A percentile compares a stretch with the other conserved stretches of the same genome.
Conservation (phyloP, 169 alveolate genomes). For the Eimeria praecox region DNA sequence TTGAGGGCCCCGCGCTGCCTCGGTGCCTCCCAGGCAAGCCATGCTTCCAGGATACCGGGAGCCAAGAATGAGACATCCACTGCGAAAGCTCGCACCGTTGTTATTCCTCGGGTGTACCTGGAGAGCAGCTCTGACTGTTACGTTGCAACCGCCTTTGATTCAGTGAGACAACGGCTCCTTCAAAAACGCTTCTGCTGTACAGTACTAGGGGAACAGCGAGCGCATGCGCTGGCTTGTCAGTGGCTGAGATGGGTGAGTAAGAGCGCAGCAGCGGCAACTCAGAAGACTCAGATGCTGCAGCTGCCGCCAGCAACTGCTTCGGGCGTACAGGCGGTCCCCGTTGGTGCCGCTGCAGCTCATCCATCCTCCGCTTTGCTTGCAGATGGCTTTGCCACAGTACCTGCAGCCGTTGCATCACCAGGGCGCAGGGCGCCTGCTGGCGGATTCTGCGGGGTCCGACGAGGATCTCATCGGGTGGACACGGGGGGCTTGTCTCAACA, state of each 20-base stretch:
- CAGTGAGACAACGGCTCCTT: slow-evolving; percentile 39
- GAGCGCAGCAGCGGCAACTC: neutral
- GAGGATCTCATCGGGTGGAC: slow-evolving; percentile 25
- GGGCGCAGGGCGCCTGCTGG: slow-evolving; percentile 24
- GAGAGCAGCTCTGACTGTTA: slow-evolving; percentile 71
- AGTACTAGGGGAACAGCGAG: slow-evolving; percentile 59
- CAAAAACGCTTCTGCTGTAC: slow-evolving; percentile 67
- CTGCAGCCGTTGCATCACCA: slow-evolving; percentile 4
- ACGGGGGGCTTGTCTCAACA: neutral
- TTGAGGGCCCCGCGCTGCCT: neutral
- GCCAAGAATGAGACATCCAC: neutral
- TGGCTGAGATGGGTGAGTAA: slow-evolving; percentile 66
- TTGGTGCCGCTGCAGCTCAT: slow-evolving; percentile 1
- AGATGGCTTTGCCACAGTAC: slow-evolving; percentile 16
- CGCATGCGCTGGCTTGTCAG: slow-evolving; percentile 66
- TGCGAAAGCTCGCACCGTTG: slow-evolving; percentile 16
- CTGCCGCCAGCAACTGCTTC: neutral
- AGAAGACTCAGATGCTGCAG: neutral
- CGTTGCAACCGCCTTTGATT: slow-evolving; percentile 68
- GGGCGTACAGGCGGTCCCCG: neutral
- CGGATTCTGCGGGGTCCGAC: slow-evolving; percentile 40
- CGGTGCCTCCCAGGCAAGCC: neutral
- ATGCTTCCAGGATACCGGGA: neutral
- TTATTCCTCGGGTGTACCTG: slow-evolving; percentile 73
- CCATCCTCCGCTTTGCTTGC: neutral